A percentile compares a stretch with the other conserved stretches of the same genome.
phyloP scores from a whole-genome alignment of 768 basidiomycete species.

The Pulveroboletus sp. region DNA sequence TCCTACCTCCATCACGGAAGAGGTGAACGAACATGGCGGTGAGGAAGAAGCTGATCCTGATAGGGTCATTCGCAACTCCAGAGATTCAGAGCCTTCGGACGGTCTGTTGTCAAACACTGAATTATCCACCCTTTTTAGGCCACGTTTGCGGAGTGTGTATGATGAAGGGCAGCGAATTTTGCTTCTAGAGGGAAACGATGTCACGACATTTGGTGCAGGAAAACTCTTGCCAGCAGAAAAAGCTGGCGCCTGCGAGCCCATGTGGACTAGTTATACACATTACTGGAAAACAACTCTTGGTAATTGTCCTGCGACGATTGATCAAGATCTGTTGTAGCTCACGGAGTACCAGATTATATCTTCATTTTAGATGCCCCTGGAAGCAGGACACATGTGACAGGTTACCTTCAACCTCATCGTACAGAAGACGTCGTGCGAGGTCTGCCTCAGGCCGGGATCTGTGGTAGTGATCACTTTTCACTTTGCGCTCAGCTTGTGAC shows the following conservation, averaged over 20 bases:
- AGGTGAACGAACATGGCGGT: constrained; percentile 39
- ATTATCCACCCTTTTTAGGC: constrained; percentile 43
- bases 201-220: constrained; percentile 53
- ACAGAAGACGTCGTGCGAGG: constrained; percentile 63
- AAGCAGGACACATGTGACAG: constrained; percentile 37
- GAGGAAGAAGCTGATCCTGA: constrained; percentile 54
- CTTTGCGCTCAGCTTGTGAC: constrained; percentile 61
- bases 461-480: constrained; percentile 86
- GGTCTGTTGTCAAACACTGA: constrained; percentile 65
- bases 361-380: constrained; percentile 59
- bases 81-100: constrained; percentile 55
- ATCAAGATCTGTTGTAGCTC: constrained; percentile 2
- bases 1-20: constrained; percentile 22
- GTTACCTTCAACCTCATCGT: constrained; percentile 61
- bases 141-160: constrained; percentile 63
- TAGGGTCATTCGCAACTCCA: constrained; percentile 69
- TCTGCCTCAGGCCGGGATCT: constrained; percentile 74
- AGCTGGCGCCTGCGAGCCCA: constrained; percentile 67
- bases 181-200: constrained; percentile 11
- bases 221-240: constrained; percentile 36
- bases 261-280: constrained; percentile 87
- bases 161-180: constrained; percentile 45
- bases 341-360: constrained; percentile 71
- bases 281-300: constrained; percentile 84
- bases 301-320: constrained; percentile 27